Base-by-base conservation (phyloP, 345 rosid genomes). In the Moringa oleifera region DNA sequence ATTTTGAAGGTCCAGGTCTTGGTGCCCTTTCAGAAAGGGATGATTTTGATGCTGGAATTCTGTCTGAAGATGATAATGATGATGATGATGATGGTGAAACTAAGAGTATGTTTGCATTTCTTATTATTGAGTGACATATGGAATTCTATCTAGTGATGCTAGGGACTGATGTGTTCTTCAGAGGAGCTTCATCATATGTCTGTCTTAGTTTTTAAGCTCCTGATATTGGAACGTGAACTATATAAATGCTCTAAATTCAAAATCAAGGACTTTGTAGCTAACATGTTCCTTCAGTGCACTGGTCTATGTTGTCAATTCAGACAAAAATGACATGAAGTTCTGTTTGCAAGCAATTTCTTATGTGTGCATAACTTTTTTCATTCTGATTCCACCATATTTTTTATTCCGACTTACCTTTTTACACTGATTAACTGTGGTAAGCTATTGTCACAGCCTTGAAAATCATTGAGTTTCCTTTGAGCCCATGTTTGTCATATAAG, bases 31-130 rank as follows among this genome's bases (percentile, higher is more conserved):
- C 80, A 16, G 79, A 64, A 21, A 77, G 65, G 37, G 94, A 93
- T 77, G 97, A 94, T 83, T 94, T 85, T 72, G 92, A 86, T 68
- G 78, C 83, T 63, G 92, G 64, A 62, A 65, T 78, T 63, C 60
- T 85, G 52, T 84, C 87, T 12, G 92, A 83, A 36, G 86, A 83
- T 59, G 92, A 83, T 58, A 70, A 73, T 37, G 63, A 69, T 67
- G 77, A 77, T 33, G 77, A 65, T 69, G 75, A 57, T 67, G 70
- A 16, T 0, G 84, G 70, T 68, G 79, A 61, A 61, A 55, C 62
- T 56, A 41, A 28, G 33, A 28, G 47, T 41, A 11, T 4, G 47
- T 41, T 7, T 41, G 13, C 47, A 41, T 15, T 41, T 41, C 8
- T 28, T 28, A 28, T 28, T 28, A 28, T 28, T 28, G 33, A 28